Evolutionary conservation across 169 alveolate genomes (phyloP).

Genomic region (Theileria annulata): DNA sequence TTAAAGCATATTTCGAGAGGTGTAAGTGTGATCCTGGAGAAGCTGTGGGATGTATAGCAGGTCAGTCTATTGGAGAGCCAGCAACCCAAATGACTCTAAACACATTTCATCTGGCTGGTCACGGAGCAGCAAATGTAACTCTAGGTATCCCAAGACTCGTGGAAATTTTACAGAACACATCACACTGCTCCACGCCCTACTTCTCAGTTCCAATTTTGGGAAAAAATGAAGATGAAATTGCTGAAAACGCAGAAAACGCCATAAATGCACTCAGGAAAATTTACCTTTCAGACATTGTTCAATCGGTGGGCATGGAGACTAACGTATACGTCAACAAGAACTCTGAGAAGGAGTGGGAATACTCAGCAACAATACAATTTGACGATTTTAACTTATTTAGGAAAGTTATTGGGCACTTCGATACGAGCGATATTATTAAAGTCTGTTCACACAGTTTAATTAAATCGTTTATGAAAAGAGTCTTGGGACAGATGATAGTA

Average conservation of each 20-base stretch:
- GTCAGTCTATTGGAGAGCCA: constrained; percentile 99
- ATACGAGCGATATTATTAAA: constrained; percentile 25
- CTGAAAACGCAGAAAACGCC: constrained; percentile 81
- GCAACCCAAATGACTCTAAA: constrained; percentile 99
- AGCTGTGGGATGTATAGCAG: constrained; percentile 98
- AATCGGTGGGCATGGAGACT: constrained; percentile 73
- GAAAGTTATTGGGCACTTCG: constrained; percentile 47
- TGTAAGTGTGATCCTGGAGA: constrained; percentile 92
- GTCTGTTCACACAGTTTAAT: constrained; percentile 48
- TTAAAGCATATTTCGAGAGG: constrained; percentile 47
- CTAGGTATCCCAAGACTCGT: constrained; percentile 99
- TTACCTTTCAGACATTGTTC: constrained; percentile 83
- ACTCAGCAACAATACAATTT: constrained; percentile 83
- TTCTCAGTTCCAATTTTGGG: constrained; percentile 71
- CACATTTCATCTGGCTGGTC: constrained; percentile 99
- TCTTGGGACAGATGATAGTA: constrained; percentile 49
- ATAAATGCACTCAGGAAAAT: constrained; percentile 84
- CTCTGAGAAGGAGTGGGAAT: constrained; percentile 73
- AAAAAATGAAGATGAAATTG: constrained; percentile 53
- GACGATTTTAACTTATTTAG: constrained; percentile 78
- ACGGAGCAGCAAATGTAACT: constrained; percentile 99
- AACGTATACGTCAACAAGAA: constrained; percentile 39
- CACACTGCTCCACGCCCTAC: constrained; percentile 74
- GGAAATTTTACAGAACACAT: constrained; percentile 92
- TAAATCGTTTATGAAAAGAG: constrained; percentile 41